phyloP scores from a whole-genome alignment of 2,329 filamentous ascomycete genomes.

The Aspergillus aculeatinus region DNA sequence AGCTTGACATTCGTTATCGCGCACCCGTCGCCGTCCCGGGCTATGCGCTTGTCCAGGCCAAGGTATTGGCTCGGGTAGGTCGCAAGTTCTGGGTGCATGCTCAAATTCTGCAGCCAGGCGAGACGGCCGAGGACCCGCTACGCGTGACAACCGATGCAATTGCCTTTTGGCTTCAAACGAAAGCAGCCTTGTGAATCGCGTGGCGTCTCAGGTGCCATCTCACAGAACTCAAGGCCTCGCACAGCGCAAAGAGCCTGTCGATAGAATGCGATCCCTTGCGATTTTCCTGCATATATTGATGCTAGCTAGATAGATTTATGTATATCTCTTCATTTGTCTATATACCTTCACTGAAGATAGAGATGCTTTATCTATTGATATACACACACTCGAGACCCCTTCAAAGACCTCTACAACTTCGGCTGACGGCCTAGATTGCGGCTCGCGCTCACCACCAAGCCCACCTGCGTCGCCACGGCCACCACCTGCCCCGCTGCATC shows the following conservation, averaged over 20 bases:
- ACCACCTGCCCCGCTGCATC: slow-evolving; percentile 65
- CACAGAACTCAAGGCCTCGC: background rate
- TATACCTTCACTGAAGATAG: background rate
- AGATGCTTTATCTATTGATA: slow-evolving; percentile 1
- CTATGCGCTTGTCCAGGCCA: slow-evolving; percentile 37
- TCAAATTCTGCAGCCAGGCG: slow-evolving; percentile 40
- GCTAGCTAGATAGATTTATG: background rate
- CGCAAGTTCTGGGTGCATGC: slow-evolving; percentile 45
- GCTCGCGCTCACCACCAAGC: slow-evolving; percentile 61
- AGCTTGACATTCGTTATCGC: slow-evolving; percentile 44
- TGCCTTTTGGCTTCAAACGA: slow-evolving; percentile 41
- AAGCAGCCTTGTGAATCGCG: slow-evolving; percentile 8
- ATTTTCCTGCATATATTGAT: background rate
- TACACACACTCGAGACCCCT: slow-evolving; percentile 5
- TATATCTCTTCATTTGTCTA: background rate
- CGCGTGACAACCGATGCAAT: slow-evolving; percentile 41
- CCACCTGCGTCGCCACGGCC: slow-evolving; percentile 67
- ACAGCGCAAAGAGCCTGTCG: background rate
- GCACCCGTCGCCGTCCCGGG: slow-evolving; percentile 38
- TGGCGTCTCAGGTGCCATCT: background rate
- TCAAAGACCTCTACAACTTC: slow-evolving; percentile 20
- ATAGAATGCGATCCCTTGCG: background rate
- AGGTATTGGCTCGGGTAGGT: slow-evolving; percentile 37
- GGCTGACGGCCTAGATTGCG: slow-evolving; percentile 59
- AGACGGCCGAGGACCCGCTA: slow-evolving; percentile 31